Evolutionary conservation across 345 rosid genomes (phyloP).

Genomic region (Adansonia digitata): DNA sequence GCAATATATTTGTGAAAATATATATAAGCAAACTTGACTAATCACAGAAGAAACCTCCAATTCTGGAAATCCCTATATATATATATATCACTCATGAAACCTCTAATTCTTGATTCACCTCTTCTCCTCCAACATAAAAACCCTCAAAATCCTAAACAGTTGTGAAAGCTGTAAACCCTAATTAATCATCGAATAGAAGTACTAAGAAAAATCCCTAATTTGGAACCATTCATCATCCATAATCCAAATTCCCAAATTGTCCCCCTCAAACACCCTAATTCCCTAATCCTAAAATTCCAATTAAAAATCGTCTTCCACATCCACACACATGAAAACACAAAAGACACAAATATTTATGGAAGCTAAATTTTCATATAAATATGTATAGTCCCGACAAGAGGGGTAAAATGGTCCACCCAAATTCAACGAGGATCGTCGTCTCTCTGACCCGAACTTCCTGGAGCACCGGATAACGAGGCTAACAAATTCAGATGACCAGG

Average conservation of each 20-base stretch:
- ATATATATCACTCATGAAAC: conserved; percentile 8
- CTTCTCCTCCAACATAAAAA: conserved; percentile 10
- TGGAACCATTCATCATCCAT: conserved; percentile 19
- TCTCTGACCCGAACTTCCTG: conserved; percentile 58
- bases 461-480: conserved; percentile 76
- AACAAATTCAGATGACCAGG: conserved; percentile 83
- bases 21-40: conserved; percentile 8
- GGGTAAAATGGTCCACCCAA: not conserved
- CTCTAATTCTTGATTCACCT: conserved; percentile 12
- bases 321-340: conserved; percentile 31
- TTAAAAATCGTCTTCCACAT: conserved; percentile 35
- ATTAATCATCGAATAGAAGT: conserved; percentile 28
- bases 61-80: not conserved
- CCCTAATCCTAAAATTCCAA: conserved; percentile 31
- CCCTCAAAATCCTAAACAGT: conserved; percentile 23
- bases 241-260: conserved; percentile 13
- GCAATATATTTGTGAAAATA: no score
- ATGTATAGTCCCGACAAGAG: conserved; percentile 9
- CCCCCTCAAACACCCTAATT: conserved; percentile 23
- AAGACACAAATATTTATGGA: conserved; percentile 17
- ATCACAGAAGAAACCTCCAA: conserved; percentile 3
- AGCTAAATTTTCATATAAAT: conserved; percentile 21
- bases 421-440: conserved; percentile 57
- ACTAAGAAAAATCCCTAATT: conserved; percentile 24
- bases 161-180: conserved; percentile 26